phyloP scores from a whole-genome alignment of 192 early-diverging fungal genomes.

The Spizellomyces punctatus region DNA sequence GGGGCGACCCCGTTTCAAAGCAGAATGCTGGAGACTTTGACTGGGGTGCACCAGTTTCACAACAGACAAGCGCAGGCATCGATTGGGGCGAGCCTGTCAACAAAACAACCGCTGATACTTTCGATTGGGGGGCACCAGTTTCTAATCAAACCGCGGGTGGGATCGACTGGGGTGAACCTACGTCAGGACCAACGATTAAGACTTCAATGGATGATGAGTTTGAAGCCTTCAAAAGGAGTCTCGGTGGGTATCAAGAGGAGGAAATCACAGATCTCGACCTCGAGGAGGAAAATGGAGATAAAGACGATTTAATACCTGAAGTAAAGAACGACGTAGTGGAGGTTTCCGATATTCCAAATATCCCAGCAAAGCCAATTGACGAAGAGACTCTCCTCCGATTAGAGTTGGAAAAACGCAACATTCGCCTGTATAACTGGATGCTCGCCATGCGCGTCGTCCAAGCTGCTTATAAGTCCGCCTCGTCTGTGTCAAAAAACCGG shows the following conservation, averaged over 20 bases:
- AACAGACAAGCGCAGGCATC: constrained; percentile 14
- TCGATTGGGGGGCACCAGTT: constrained; percentile 51
- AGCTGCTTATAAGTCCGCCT: constrained; percentile 47
- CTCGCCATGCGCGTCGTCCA: constrained; percentile 65
- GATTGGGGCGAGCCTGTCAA: constrained; percentile 47
- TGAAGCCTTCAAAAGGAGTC: constrained; percentile 49
- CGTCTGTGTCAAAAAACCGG: constrained; percentile 50
- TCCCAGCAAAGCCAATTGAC: constrained; percentile 13
- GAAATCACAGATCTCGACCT: constrained; percentile 25
- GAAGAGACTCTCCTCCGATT: constrained; percentile 23
- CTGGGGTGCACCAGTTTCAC: constrained; percentile 31
- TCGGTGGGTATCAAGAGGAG: constrained; percentile 29
- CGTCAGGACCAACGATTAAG: background rate
- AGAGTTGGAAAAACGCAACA: constrained; percentile 29
- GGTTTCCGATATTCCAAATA: background rate
- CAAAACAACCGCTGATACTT: constrained; percentile 6
- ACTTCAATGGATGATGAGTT: constrained; percentile 44
- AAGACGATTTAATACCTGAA: background rate
- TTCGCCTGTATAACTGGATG: constrained; percentile 61
- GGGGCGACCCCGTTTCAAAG: constrained; percentile 39
- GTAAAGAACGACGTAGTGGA: background rate
- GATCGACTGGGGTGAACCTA: constrained; percentile 51
- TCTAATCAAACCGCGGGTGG: constrained; percentile 14
- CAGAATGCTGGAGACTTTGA: constrained; percentile 6
- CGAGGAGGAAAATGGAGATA: constrained; percentile 18